Conservation (phyloP, 1,139 yeast species). For the Magnusiomyces fungicola region DNA sequence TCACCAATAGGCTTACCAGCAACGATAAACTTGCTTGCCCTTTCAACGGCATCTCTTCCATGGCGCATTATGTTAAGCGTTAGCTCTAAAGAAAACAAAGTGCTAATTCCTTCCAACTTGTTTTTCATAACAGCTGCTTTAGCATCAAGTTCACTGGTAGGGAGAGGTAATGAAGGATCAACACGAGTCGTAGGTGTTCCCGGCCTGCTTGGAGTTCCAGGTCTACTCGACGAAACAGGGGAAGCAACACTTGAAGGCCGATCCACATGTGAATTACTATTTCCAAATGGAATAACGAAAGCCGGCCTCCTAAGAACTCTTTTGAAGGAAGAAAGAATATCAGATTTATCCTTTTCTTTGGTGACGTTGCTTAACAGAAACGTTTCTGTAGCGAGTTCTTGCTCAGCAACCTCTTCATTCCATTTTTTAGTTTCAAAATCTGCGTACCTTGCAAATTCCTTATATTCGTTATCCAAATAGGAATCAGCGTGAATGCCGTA, state of each 20-base stretch:
- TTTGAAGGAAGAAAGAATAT: conserved; percentile 50
- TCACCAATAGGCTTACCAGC: conserved; percentile 29
- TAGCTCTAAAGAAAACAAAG: conserved; percentile 38
- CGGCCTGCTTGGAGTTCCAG: conserved; percentile 5
- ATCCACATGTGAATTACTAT: too few species aligned
- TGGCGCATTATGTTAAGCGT: conserved; percentile 35
- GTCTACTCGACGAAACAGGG: background rate
- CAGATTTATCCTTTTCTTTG: conserved; percentile 39
- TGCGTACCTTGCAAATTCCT: conserved; percentile 9
- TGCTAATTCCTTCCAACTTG: conserved; percentile 36
- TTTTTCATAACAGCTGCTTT: conserved; percentile 38
- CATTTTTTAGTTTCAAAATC: conserved; percentile 22
- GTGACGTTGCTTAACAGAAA: conserved; percentile 38
- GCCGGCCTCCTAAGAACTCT: conserved; percentile 37
- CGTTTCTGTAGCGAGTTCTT: conserved; percentile 37
- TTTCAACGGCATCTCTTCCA: conserved; percentile 34
- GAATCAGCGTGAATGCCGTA: conserved; percentile 11
- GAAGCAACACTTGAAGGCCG: background rate
- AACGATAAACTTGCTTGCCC: conserved; percentile 30
- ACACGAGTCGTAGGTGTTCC: conserved; percentile 5
- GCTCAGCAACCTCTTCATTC: conserved; percentile 29
- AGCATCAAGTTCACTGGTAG: conserved; percentile 40
- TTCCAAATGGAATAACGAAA: conserved; percentile 21
- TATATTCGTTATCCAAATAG: conserved; percentile 11
- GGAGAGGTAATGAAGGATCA: conserved; percentile 18